Evolutionary conservation across 441 rosid species (phyloP), one percentile per base, ranked within the genome.

Genomic region (Aleurites moluccanus): DNA sequence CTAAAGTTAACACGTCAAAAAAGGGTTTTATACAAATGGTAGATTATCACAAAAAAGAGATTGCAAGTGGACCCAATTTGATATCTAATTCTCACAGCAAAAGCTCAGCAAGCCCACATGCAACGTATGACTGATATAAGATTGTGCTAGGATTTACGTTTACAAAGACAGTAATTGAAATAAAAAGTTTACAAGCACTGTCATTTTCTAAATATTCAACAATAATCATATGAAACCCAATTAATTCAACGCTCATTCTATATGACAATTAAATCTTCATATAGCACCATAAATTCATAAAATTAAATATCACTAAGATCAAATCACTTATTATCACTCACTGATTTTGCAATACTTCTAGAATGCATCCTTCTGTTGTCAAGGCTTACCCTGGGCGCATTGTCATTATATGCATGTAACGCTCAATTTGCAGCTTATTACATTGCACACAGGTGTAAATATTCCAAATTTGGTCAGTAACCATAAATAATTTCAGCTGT

Each of bases 401-500:
- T 65, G 69, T 65, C 53, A 23, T 25, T 42, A 65, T 66, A 23
- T 45, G 70, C 70, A 66, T 66, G 70, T 66, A 66, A 66, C 70
- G 70, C 70, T 44, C 55, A 23, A 45, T 44, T 45, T 15, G 55
- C 50, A n/a, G 70, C 53, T 44, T 45, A 23, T 23, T 66, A 28
- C 53, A 23, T 5, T 21, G 55, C 55, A 44, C 14, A 66, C 55
- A 45, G 35, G n/a, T 66, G 21, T 10, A 66, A 66, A 23, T 45
- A 45, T 66, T 66, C 70, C 55, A 66, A 45, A 66, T 44, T 42
- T 44, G 70, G 35, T 45, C 35, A 45, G 70, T 23, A 44, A 66
- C 2, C 70, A 66, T 66, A 44, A 66, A 44, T 23, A 45, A 44
- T 11, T 45, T 66, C 35, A 45, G 55, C 35, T 25, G 70, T 65